Conservation (phyloP, 306 rosid genomes). For the Prunus salicina region DNA sequence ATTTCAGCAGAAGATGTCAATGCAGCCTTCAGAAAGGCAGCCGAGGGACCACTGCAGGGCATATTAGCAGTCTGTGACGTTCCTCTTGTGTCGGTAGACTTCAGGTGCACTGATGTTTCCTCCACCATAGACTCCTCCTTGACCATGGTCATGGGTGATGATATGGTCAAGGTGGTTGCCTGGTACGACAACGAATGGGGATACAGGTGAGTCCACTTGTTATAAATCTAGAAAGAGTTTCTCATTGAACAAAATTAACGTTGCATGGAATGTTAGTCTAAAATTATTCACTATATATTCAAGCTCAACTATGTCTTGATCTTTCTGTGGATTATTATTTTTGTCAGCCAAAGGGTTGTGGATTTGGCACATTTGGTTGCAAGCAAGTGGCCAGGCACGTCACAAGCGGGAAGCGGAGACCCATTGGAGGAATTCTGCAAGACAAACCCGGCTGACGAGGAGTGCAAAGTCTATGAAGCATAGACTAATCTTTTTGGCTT, state of each 20-base stretch:
- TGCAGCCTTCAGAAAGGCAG: conserved; percentile 91
- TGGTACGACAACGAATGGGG: conserved; percentile 99
- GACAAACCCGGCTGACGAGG: conserved; percentile 90
- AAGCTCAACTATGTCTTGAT: background rate
- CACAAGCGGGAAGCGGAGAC: conserved; percentile 56
- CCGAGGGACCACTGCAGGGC: conserved; percentile 78
- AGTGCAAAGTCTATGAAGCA: conserved; percentile 94
- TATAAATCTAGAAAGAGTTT: background rate
- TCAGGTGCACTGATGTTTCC: conserved; percentile 86
- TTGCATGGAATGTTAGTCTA: background rate
- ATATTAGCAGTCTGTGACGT: conserved; percentile 86
- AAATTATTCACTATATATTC: background rate
- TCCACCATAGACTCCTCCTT: conserved; percentile 89
- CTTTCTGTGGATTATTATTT: background rate
- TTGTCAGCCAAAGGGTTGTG: conserved; percentile 93
- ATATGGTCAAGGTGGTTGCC: conserved; percentile 98
- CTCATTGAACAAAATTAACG: background rate
- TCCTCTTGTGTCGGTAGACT: conserved; percentile 94
- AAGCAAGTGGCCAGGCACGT: conserved; percentile 73
- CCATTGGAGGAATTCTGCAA: conserved; percentile 95
- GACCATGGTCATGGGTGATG: conserved; percentile 99
- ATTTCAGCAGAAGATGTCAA: conserved; percentile 89
- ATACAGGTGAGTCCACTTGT: conserved; percentile 64
- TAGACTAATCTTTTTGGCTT: conserved; percentile 20
- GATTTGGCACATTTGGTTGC: conserved; percentile 96